These are phyloP conservation scores for Sungouiella blattae DNA, from an alignment of 805 yeast genomes.

Conservation along the genomic window DNA sequence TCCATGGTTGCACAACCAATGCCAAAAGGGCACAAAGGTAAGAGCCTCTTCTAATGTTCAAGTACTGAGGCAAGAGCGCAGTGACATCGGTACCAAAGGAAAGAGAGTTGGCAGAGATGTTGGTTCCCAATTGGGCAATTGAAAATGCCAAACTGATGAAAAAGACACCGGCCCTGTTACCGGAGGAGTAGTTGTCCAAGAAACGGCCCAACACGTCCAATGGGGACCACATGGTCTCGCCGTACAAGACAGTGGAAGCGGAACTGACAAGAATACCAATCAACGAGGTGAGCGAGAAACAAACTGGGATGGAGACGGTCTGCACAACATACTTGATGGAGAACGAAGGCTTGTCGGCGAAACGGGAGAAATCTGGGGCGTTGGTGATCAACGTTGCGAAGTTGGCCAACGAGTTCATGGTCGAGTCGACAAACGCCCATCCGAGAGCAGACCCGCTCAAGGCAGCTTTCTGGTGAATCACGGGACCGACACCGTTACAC, in stretches of 20 bases:
- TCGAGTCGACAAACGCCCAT: slow-evolving; percentile 79
- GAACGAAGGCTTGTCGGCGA: slow-evolving; percentile 51
- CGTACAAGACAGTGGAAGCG: slow-evolving; percentile 65
- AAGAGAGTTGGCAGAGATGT: slow-evolving; percentile 67
- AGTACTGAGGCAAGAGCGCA: slow-evolving; percentile 58
- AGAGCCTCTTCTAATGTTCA: slow-evolving; percentile 78
- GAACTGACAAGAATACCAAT: slow-evolving; percentile 85
- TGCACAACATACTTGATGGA: slow-evolving; percentile 39
- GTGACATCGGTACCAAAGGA: slow-evolving; percentile 74
- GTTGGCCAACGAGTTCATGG: slow-evolving; percentile 80
- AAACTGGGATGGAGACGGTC: slow-evolving; percentile 66
- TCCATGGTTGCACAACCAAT: slow-evolving; percentile 79
- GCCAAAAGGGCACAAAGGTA: slow-evolving; percentile 72
- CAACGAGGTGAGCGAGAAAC: slow-evolving; percentile 76
- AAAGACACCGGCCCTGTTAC: slow-evolving; percentile 79
- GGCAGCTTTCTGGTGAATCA: slow-evolving; percentile 51
- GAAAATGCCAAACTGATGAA: slow-evolving; percentile 68
- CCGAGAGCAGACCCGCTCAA: slow-evolving; percentile 61
- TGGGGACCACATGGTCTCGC: slow-evolving; percentile 79
- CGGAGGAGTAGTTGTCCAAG: slow-evolving; percentile 46
- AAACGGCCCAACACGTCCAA: slow-evolving; percentile 68
- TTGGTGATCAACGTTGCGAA: slow-evolving; percentile 86
- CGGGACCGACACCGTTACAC: slow-evolving; percentile 76
- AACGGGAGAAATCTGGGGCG: slow-evolving; percentile 87
- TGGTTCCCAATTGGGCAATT: slow-evolving; percentile 75